phyloP scores from a whole-genome alignment of 371 early-diverging fungal species.

The Mortierella sp. region DNA sequence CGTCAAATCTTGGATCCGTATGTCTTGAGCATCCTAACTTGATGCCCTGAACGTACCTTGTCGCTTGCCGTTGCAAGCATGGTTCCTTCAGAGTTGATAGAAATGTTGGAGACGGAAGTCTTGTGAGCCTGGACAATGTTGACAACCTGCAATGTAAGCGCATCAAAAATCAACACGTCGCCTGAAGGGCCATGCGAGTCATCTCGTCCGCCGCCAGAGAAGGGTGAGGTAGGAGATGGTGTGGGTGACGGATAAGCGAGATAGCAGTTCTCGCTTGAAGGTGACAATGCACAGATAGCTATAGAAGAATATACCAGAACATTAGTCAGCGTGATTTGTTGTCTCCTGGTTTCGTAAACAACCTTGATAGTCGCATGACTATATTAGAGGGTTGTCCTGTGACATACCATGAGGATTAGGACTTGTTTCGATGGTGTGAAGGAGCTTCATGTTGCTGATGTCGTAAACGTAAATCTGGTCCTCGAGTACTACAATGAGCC shows the following conservation, averaged over 20 bases:
- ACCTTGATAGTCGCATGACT: neutral
- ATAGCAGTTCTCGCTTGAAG: constrained; percentile 94
- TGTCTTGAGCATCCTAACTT: neutral
- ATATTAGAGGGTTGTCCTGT: neutral
- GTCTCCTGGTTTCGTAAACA: neutral
- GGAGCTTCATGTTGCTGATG: constrained; percentile 95
- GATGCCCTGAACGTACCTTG: constrained; percentile 71
- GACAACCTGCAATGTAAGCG: constrained; percentile 85
- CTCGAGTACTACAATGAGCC: constrained; percentile 93
- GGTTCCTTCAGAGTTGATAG: constrained; percentile 92
- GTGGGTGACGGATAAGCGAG: constrained; percentile 91
- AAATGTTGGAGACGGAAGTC: constrained; percentile 84
- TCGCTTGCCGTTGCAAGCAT: constrained; percentile 96
- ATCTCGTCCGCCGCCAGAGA: constrained; percentile 52
- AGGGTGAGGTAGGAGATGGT: constrained; percentile 66
- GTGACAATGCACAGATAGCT: constrained; percentile 95
- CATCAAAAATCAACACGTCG: constrained; percentile 93
- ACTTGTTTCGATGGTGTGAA: constrained; percentile 95
- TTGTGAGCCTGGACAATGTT: constrained; percentile 97
- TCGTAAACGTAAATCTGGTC: constrained; percentile 94
- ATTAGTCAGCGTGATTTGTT: constrained; percentile 4
- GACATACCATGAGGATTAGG: constrained; percentile 88
- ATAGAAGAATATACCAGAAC: neutral
- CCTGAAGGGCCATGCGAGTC: constrained; percentile 69
- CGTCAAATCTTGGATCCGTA: neutral